Evolutionary conservation across 192 early-diverging fungal species (phyloP).

Genomic region (Backusella macrospora): DNA sequence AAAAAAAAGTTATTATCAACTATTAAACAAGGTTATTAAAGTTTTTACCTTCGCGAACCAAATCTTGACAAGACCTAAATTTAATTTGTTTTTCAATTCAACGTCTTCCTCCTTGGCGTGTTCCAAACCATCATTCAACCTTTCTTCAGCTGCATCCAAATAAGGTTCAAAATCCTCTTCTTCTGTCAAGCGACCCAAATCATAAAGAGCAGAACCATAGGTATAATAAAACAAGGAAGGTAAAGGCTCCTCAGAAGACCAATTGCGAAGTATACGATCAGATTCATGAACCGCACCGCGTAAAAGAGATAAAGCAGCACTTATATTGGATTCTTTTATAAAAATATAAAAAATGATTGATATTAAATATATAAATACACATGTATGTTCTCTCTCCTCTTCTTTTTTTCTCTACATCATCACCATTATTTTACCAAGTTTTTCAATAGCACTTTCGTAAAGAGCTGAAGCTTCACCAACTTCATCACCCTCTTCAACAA

Average conservation of each 20-base stretch:
- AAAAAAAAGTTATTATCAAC: background rate
- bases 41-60: constrained; percentile 31
- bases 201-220: constrained; percentile 54
- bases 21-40: background rate
- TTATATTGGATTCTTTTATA: constrained; percentile 34
- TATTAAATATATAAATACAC: background rate
- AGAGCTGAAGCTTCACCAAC: constrained; percentile 49
- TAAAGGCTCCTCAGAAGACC: constrained; percentile 39
- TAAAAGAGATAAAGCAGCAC: constrained; percentile 42
- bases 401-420: background rate
- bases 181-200: constrained; percentile 36
- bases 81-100: constrained; percentile 13
- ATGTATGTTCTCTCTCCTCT: background rate
- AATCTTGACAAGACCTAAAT: constrained; percentile 19
- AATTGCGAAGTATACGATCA: constrained; percentile 58
- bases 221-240: constrained; percentile 51
- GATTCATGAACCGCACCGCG: constrained; percentile 60
- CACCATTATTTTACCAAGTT: constrained; percentile 33
- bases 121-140: constrained; percentile 32
- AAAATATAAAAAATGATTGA: background rate
- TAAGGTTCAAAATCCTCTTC: constrained; percentile 38
- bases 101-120: background rate
- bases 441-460: constrained; percentile 53
- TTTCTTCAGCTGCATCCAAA: constrained; percentile 39
- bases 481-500: constrained; percentile 55